phyloP scores from a whole-genome alignment of 495 filamentous ascomycete genomes.

The Talaromyces nanjingensis region DNA sequence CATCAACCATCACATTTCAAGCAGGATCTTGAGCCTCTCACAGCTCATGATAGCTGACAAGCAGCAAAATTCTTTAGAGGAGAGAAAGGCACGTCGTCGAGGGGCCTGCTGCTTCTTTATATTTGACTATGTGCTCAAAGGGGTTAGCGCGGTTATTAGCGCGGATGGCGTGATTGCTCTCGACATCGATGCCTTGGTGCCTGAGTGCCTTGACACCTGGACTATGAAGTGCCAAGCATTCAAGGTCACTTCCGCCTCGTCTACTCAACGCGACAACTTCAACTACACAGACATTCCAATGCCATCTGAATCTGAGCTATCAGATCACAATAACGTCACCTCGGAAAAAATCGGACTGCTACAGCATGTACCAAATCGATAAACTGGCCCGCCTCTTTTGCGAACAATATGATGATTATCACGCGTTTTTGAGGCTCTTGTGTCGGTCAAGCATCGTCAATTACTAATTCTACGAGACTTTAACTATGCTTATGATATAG shows the following conservation, averaged over 20 bases:
- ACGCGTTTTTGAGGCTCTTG: neutral
- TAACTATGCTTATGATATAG: neutral
- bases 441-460: neutral
- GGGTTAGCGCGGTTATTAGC: neutral
- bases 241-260: conserved; percentile 27
- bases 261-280: neutral
- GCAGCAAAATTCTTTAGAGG: neutral
- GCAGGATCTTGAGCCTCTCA: neutral
- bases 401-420: neutral
- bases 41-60: neutral
- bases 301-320: neutral
- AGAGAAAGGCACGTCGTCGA: neutral
- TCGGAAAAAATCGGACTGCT: neutral
- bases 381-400: neutral
- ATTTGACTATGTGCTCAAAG: neutral
- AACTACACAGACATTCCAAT: neutral
- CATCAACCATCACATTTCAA: neutral
- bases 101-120: conserved; percentile 5
- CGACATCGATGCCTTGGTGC: neutral
- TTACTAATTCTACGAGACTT: neutral
- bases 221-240: conserved; percentile 26
- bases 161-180: conserved; percentile 10
- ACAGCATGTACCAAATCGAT: neutral
- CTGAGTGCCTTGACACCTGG: conserved; percentile 22
- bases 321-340: neutral